A percentile compares a stretch with the other conserved stretches of the same genome.
phyloP scores from a whole-genome alignment of 2,329 filamentous ascomycete species.

The Rhinocladiella similis region DNA sequence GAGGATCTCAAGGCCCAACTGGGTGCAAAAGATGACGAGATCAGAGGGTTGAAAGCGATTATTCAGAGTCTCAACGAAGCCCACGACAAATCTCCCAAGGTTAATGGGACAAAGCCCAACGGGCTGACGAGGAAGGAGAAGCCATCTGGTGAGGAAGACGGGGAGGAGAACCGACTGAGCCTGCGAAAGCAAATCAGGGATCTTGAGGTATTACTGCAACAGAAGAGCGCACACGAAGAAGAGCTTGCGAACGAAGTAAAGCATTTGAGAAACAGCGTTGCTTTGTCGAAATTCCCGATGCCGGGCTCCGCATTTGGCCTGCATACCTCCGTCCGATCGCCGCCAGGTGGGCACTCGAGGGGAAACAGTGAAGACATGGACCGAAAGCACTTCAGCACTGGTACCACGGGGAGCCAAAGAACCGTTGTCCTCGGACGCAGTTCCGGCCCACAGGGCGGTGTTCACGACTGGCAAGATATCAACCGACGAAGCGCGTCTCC shows the following conservation, averaged over 20 bases:
- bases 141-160: slow-evolving; percentile 43
- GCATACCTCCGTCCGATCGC: slow-evolving; percentile 18
- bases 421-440: slow-evolving; percentile 22
- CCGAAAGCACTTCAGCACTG: slow-evolving; percentile 24
- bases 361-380: slow-evolving; percentile 24
- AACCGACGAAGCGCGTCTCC: slow-evolving; percentile 3
- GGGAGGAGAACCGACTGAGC: slow-evolving; percentile 61
- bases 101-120: slow-evolving; percentile 20
- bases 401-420: slow-evolving; percentile 22
- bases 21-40: slow-evolving; percentile 95
- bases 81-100: slow-evolving; percentile 44
- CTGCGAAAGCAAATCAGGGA: slow-evolving; percentile 80
- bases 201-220: slow-evolving; percentile 70
- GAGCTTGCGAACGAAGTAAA: slow-evolving; percentile 84
- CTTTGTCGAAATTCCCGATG: slow-evolving; percentile 26
- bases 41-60: slow-evolving; percentile 93
- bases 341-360: slow-evolving; percentile 41
- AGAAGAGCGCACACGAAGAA: slow-evolving; percentile 73
- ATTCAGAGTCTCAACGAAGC: slow-evolving; percentile 91
- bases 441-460: background rate
- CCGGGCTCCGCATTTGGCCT: slow-evolving; percentile 25
- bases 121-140: slow-evolving; percentile 18
- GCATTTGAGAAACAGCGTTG: slow-evolving; percentile 52
- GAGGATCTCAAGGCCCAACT: slow-evolving; percentile 45
- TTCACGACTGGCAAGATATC: slow-evolving; percentile 12